Evolutionary conservation across 225 moss, liverwort and hornwort species (phyloP).

Genomic region (Pseudisothecium myosuroides): DNA sequence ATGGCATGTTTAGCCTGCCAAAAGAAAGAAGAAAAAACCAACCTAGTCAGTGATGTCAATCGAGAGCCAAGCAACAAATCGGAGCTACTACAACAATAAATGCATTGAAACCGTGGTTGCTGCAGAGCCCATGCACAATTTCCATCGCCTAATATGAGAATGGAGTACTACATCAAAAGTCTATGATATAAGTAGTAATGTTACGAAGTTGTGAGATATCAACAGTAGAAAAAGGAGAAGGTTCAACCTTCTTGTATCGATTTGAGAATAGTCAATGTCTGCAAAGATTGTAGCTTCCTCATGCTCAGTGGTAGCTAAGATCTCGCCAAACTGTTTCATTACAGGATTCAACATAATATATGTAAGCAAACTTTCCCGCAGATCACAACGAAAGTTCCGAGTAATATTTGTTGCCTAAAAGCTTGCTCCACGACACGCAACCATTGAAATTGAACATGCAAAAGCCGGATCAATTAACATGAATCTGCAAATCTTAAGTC

Average conservation of each 20-base stretch:
- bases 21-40: background rate
- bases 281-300: slow-evolving; percentile 67
- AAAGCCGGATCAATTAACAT: background rate
- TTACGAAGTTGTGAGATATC: background rate
- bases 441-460: background rate
- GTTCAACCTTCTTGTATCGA: slow-evolving; percentile 61
- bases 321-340: slow-evolving; percentile 68
- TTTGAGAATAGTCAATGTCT: slow-evolving; percentile 67
- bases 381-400: background rate
- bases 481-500: background rate
- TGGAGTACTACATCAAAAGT: background rate
- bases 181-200: background rate
- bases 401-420: background rate
- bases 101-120: background rate
- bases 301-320: slow-evolving; percentile 81
- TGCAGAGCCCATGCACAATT: background rate
- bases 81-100: background rate
- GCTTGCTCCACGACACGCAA: background rate
- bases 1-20: slow-evolving; percentile 81
- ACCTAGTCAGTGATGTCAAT: background rate
- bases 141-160: background rate
- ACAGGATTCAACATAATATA: background rate
- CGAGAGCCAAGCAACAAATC: background rate
- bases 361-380: background rate
- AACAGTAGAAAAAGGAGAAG: background rate